phyloP scores from a whole-genome alignment of 2,329 filamentous ascomycete genomes.

The Fusarium pilosicola region DNA sequence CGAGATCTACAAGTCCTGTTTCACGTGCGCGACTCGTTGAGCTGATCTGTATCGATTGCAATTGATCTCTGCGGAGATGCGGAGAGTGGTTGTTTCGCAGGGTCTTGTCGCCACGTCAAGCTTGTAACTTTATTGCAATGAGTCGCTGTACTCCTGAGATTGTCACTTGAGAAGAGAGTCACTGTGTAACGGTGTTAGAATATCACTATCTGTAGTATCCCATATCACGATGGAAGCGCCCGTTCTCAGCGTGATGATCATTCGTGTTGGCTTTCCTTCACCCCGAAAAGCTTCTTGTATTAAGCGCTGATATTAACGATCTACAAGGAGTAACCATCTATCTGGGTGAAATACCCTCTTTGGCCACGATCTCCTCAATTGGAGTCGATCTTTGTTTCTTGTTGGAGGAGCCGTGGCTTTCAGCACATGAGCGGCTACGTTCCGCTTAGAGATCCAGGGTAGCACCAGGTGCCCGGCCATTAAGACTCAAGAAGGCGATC shows the following conservation, averaged over 20 bases:
- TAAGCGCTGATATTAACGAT: neutral
- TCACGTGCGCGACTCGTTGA: slow-evolving; percentile 11
- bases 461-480: neutral
- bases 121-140: slow-evolving; percentile 4
- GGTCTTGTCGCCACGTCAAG: slow-evolving; percentile 2
- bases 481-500: neutral
- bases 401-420: neutral
- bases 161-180: neutral
- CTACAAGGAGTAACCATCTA: neutral
- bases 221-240: neutral
- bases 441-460: neutral
- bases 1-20: slow-evolving; percentile 23
- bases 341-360: neutral
- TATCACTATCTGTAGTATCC: neutral
- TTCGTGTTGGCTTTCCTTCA: neutral
- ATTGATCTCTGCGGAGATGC: neutral
- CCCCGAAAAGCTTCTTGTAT: neutral
- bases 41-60: neutral
- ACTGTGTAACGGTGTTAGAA: neutral
- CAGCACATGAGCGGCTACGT: neutral
- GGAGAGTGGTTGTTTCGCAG: neutral
- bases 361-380: neutral
- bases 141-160: slow-evolving; percentile 8
- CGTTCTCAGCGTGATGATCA: neutral
- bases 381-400: neutral